Conservation (phyloP, 768 basidiomycete species). For the Coprinopsis sp. region DNA sequence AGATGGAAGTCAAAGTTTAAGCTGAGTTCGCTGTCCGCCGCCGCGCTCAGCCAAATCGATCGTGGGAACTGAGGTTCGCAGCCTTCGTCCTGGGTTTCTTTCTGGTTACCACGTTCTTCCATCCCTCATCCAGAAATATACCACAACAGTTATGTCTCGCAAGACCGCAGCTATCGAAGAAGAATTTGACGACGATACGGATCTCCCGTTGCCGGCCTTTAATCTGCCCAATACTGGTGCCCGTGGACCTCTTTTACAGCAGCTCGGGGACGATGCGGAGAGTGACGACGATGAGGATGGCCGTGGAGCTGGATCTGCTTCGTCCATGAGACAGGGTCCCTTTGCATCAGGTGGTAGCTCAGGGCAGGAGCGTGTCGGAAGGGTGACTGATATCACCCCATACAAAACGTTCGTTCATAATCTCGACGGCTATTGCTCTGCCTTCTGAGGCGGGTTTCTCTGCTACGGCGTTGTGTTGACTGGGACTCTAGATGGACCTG, state of each 20-base stretch:
- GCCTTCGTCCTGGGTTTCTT: conserved; percentile 12
- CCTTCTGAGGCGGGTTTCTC: too few relatives aligned
- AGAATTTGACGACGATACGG: conserved; percentile 94
- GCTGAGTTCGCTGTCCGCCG: too few relatives aligned
- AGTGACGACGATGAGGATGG: conserved; percentile 27
- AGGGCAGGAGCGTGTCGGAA: conserved; percentile 27
- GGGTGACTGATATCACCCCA: conserved; percentile 70
- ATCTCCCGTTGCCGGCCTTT: conserved; percentile 72
- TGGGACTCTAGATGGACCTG: conserved; percentile 96
- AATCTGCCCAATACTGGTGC: conserved; percentile 62
- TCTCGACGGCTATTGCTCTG: conserved; percentile 9
- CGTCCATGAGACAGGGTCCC: conserved; percentile 35
- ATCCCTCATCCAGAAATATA: too few relatives aligned
- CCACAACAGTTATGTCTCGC: conserved; percentile 67
- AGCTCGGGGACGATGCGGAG: conserved; percentile 57
- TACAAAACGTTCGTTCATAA: conserved; percentile 73
- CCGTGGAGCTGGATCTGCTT: conserved; percentile 51
- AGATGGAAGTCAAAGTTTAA: neutral
- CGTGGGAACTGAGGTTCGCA: too few relatives aligned
- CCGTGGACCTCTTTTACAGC: conserved; percentile 74
- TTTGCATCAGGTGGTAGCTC: conserved; percentile 20
- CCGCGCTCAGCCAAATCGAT: too few relatives aligned
- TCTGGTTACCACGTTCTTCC: neutral
- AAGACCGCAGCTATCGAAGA: conserved; percentile 56
- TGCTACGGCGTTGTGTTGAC: too few relatives aligned